Evolutionary conservation across 106 monocot species (phyloP), one percentile per base, ranked within the genome.

Genomic region (Platanthera guangdongensis): DNA sequence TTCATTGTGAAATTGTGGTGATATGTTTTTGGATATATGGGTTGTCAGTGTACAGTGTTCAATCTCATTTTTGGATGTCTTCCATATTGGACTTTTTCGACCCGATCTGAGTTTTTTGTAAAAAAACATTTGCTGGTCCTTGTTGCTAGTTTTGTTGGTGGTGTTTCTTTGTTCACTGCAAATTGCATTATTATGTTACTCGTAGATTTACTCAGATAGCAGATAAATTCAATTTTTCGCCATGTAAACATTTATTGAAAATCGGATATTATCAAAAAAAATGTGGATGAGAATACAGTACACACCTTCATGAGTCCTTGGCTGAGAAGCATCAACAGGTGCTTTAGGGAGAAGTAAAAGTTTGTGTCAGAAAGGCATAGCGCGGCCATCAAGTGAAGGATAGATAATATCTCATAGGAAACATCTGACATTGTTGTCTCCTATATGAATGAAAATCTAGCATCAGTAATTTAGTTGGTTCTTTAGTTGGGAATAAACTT

Each of bases 341-440:
- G 54, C 80, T 78, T 78, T 89, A 73, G 87, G 88, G 75, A 94
- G 83, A 83, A 94, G 85, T 47, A 87, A 71, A 1, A 76, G 81
- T 94, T 94, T 68, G 89, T 85, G 76, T 94, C 83, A 19, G 84
- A 89, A 8, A 94, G 81, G 80, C 85, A 84, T 50, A 94, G 82
- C 82, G 84, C 80, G 52, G 94, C 85, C 94, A 94, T 94, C 80
- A 94, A 76, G 47, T 94, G 94, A 51, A 94, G 74, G 74, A 89
- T 85, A 52, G 94, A 94, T 57, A 94, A 57, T 39, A 94, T 84
- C 87, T 94, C 94, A 76, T 94, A 94, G 88, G 83, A 89, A 78
- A 89, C 89, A 87, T 82, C 77, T 77, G 85, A 71, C 74, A 91
- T 87, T 53, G 52, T 53, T n/a, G 94, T 89, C 71, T 95, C 94